A percentile compares a stretch with the other conserved stretches of the same genome.
Conservation (phyloP, 2,329 filamentous ascomycete species). For the Pestalotiopsis sp. region DNA sequence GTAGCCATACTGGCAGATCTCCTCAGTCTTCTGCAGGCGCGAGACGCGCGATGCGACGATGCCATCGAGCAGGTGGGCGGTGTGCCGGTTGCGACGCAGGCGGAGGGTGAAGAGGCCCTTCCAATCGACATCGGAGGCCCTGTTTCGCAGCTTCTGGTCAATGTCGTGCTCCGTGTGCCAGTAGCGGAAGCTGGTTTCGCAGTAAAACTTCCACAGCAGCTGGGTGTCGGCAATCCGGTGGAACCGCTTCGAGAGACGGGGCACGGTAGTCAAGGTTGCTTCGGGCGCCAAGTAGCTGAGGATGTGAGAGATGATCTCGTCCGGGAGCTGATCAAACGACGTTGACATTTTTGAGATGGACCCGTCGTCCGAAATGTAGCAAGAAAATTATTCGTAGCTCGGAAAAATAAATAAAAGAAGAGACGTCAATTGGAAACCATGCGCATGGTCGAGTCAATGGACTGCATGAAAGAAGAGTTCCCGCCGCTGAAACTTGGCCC, state of each 20-base stretch:
- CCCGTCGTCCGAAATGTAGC: neutral
- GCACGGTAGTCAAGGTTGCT: slow-evolving; percentile 51
- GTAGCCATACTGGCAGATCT: slow-evolving; percentile 74
- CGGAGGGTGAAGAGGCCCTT: slow-evolving; percentile 66
- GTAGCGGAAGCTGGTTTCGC: slow-evolving; percentile 67
- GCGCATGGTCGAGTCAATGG: neutral
- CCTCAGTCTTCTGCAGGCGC: slow-evolving; percentile 70
- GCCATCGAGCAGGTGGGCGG: slow-evolving; percentile 61
- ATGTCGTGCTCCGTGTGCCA: slow-evolving; percentile 75
- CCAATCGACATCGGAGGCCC: slow-evolving; percentile 70
- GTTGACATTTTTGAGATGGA: slow-evolving; percentile 12
- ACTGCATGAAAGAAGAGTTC: neutral
- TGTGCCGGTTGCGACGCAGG: slow-evolving; percentile 52
- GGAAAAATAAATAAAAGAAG: neutral
- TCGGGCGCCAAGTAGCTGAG: slow-evolving; percentile 64
- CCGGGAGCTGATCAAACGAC: slow-evolving; percentile 61
- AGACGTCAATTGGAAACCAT: neutral
- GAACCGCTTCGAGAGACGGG: slow-evolving; percentile 64
- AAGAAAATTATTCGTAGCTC: neutral
- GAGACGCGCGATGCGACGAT: slow-evolving; percentile 73
- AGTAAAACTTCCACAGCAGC: slow-evolving; percentile 80
- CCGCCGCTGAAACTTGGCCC: slow-evolving; percentile 1
- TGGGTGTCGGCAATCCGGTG: slow-evolving; percentile 69
- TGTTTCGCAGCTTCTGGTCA: slow-evolving; percentile 52
- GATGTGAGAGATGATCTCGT: slow-evolving; percentile 84